Conservation (phyloP, 2,329 filamentous ascomycete species). For the Colletotrichum godetiae region DNA sequence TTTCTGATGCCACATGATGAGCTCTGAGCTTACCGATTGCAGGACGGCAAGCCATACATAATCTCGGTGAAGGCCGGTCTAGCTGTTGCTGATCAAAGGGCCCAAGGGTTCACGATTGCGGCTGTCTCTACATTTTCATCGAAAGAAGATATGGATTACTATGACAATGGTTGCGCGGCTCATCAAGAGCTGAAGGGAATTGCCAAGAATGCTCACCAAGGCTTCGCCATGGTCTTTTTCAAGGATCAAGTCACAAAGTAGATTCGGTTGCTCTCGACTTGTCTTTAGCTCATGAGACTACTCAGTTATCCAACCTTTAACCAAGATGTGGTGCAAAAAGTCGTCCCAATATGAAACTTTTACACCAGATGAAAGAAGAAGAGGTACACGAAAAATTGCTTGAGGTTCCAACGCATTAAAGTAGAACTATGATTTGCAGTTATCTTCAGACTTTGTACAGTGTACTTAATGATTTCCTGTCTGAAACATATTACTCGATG, state of each 20-base stretch:
- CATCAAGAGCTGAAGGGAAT: conserved; percentile 46
- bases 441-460: too few relatives aligned
- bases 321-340: too few relatives aligned
- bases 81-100: conserved; percentile 63
- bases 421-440: too few relatives aligned
- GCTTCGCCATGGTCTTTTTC: conserved; percentile 66
- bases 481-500: too few relatives aligned
- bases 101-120: conserved; percentile 68
- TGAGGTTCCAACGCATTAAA: too few relatives aligned
- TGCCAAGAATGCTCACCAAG: conserved; percentile 45
- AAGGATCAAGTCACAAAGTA: conserved; percentile 31
- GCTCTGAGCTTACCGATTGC: neutral
- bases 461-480: too few relatives aligned
- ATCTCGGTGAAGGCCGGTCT: conserved; percentile 58
- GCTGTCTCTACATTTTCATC: conserved; percentile 67
- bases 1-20: rapidly evolving
- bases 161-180: conserved; percentile 59
- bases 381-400: too few relatives aligned
- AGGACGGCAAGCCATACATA: conserved; percentile 74
- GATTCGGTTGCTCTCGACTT: neutral
- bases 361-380: too few relatives aligned
- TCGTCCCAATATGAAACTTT: too few relatives aligned
- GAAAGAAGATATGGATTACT: conserved; percentile 70
- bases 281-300: neutral
- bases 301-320: too few relatives aligned